Conservation (phyloP, 257 asterid species). For the Solanum ossicruentum region DNA sequence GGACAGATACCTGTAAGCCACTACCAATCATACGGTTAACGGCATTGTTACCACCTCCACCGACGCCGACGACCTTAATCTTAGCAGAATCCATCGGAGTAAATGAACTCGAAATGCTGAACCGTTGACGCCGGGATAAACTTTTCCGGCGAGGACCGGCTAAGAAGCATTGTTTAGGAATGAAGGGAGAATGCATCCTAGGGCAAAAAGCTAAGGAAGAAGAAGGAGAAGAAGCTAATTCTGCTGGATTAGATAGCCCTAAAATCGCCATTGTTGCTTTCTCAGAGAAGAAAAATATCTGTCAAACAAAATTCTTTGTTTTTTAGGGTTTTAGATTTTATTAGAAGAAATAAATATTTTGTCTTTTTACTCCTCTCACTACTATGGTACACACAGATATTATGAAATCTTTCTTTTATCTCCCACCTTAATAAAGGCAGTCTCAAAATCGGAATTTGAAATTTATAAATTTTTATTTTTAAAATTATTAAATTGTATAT, state of each 20-base stretch:
- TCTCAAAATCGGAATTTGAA: too few relatives aligned
- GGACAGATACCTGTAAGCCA: conserved; percentile 57
- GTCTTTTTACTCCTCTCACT: not conserved
- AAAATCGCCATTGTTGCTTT: conserved; percentile 13
- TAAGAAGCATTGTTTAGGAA: conserved; percentile 26
- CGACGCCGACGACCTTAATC: conserved; percentile 94
- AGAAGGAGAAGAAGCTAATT: conserved; percentile 34
- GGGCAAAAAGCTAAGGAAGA: conserved; percentile 18
- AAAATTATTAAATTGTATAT: too few relatives aligned
- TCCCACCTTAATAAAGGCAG: not conserved
- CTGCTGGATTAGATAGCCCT: conserved; percentile 40
- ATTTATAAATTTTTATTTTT: too few relatives aligned
- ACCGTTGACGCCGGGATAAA: conserved; percentile 21
- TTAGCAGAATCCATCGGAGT: conserved; percentile 64
- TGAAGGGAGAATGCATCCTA: conserved; percentile 12
- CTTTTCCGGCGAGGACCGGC: conserved; percentile 30
- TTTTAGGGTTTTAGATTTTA: not conserved
- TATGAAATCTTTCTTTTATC: not conserved
- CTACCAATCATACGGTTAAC: conserved; percentile 96
- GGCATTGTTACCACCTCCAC: conserved; percentile 98
- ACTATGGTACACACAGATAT: not conserved
- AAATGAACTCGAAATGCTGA: conserved; percentile 40
- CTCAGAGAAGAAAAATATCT: not conserved
- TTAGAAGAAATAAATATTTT: not conserved
- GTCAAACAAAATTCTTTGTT: not conserved